A percentile compares a stretch with the other conserved stretches of the same genome.
Evolutionary conservation across 2,329 filamentous ascomycete species (phyloP).

Genomic region (Ceratocystis cubensis): DNA sequence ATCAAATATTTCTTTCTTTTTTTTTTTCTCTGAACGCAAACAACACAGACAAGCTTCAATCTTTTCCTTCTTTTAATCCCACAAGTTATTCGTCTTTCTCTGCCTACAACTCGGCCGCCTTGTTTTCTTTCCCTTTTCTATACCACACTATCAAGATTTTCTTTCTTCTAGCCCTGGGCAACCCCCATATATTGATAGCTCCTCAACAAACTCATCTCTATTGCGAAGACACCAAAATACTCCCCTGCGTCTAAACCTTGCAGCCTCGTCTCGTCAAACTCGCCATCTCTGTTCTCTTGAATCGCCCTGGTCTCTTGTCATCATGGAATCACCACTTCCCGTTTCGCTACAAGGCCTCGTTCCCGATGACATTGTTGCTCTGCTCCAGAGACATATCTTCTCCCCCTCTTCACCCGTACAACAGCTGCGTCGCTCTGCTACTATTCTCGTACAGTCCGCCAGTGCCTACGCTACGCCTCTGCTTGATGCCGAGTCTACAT

Average conservation of each 20-base stretch:
- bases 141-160: background rate
- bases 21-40: background rate
- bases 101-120: background rate
- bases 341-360: conserved; percentile 33
- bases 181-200: background rate
- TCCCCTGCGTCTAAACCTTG: background rate
- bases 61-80: no score
- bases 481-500: conserved; percentile 32
- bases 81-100: conserved; percentile 6
- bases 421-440: conserved; percentile 29
- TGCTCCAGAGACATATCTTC: conserved; percentile 38
- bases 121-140: background rate
- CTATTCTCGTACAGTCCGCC: conserved; percentile 23
- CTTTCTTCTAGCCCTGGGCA: background rate
- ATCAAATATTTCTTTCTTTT: background rate
- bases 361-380: conserved; percentile 34
- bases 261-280: background rate
- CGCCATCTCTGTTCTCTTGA: background rate
- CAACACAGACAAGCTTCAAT: no score
- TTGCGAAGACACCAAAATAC: background rate
- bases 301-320: background rate
- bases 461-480: conserved; percentile 27
- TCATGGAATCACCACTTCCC: background rate
- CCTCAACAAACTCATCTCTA: background rate
- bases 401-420: conserved; percentile 36